A percentile compares a stretch with the other conserved stretches of the same genome.
Conservation (phyloP, 1,139 yeast genomes). For the Yamadazyma buinensis region DNA sequence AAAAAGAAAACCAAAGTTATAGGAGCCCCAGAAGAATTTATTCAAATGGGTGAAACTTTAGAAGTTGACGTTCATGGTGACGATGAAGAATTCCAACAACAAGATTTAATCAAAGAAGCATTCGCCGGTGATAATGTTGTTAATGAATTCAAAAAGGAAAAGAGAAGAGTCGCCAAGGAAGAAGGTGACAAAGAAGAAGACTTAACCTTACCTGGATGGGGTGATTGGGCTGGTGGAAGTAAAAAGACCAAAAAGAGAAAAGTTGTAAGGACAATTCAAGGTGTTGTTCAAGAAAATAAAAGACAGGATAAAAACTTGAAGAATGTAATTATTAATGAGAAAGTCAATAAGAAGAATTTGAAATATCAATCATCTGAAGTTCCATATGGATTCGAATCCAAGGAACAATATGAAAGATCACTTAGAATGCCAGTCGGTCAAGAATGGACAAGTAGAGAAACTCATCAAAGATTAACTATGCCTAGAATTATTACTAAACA, state of each 20-base stretch:
- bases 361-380: constrained; percentile 84
- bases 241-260: constrained; percentile 57
- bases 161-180: constrained; percentile 59
- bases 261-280: constrained; percentile 65
- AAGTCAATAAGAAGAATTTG: constrained; percentile 74
- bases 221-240: constrained; percentile 70
- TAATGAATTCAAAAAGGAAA: constrained; percentile 73
- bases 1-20: constrained; percentile 33
- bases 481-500: constrained; percentile 85
- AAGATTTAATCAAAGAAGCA: constrained; percentile 81
- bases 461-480: constrained; percentile 85
- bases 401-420: constrained; percentile 92
- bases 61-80: constrained; percentile 35
- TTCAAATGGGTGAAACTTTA: constrained; percentile 47
- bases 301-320: constrained; percentile 74
- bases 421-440: constrained; percentile 96
- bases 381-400: constrained; percentile 90
- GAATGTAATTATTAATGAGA: constrained; percentile 87
- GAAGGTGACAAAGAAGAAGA: constrained; percentile 90
- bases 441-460: constrained; percentile 88
- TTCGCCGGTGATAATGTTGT: constrained; percentile 97
- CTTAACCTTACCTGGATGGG: constrained; percentile 93
- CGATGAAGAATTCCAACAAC: constrained; percentile 63
- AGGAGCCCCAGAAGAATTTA: constrained; percentile 29
- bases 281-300: constrained; percentile 65